Evolutionary conservation across 2,329 filamentous ascomycete genomes (phyloP), one percentile per base, ranked within the genome.

Genomic region (Diaporthe sp.): DNA sequence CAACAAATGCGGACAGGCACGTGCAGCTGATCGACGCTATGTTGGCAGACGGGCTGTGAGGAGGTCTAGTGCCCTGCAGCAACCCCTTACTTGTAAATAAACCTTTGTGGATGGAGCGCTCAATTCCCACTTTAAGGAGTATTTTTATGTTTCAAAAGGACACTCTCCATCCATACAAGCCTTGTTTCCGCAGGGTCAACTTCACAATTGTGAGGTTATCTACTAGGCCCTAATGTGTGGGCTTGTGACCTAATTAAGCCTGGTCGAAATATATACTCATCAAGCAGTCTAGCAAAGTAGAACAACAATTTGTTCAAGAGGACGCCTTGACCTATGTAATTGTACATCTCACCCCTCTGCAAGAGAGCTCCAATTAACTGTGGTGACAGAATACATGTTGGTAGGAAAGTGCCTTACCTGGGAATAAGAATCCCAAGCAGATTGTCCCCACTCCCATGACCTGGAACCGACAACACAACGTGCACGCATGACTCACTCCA

Each of bases 1-100:
- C 86, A 80, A 84, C 84, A 12, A 87, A 87, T 72, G 86, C 81
- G 2, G 78, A 87, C 42, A 80, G 86, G 42, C 86, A 88, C 75
- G 84, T 85, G 15, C 81, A 83, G 76, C 70, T 88, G 31, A 79
- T 88, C 5, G 80, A 87, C 73, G 86, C 87, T 4, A 88, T 88
- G 87, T 75, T 88, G 28, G 80, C 76, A 0, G 86, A 88, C 78
- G 86, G 86, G 17, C 78, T 85, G 81, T 79, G 75, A 61, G n/a
- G 57, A 25, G 25, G 37, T 3, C 2, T 8, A 3, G 6, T 8
- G 28, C 19, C 28, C 25, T n/a, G 22, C 44, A 34, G 37, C 44
- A 17, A 12, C 39, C 8, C 22, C 13, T 25, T 51, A 5, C 34
- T 39, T 68, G 65, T 68, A 53, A 28, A 68, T 68, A 68, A 13